phyloP scores from a whole-genome alignment of 495 filamentous ascomycete genomes.

The Aspergillus homomorphus region DNA sequence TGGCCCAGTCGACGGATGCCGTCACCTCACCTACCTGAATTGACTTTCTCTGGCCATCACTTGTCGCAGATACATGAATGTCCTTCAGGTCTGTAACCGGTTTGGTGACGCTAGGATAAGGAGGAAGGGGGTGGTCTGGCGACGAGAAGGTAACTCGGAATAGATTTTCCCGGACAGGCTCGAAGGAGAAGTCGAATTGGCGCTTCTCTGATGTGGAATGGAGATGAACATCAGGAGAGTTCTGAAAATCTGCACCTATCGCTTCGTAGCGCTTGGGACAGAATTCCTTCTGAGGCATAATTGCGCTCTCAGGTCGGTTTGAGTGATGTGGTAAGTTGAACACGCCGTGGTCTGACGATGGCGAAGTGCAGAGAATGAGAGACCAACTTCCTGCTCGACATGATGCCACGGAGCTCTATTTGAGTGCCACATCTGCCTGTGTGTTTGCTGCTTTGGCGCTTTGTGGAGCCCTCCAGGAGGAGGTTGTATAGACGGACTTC shows the following conservation, averaged over 20 bases:
- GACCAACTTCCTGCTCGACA: background rate
- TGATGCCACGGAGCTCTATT: constrained; percentile 24
- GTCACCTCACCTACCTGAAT: constrained; percentile 49
- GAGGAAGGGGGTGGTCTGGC: constrained; percentile 53
- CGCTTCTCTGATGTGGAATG: constrained; percentile 35
- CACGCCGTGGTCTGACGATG: background rate
- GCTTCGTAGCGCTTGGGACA: constrained; percentile 41
- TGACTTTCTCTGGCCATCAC: constrained; percentile 28
- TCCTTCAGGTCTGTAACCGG: constrained; percentile 36
- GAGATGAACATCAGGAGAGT: constrained; percentile 36
- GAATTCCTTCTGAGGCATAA: constrained; percentile 57
- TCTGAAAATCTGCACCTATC: constrained; percentile 19
- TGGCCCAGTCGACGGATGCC: constrained; percentile 53
- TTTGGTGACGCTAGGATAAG: constrained; percentile 54
- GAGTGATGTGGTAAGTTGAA: background rate
- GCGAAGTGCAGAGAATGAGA: background rate
- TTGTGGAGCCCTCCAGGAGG: background rate
- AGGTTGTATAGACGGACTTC: constrained; percentile 27
- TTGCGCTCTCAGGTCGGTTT: constrained; percentile 6
- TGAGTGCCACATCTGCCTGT: constrained; percentile 20
- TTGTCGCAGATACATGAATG: constrained; percentile 24
- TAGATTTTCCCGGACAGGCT: constrained; percentile 55
- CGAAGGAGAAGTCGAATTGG: constrained; percentile 54
- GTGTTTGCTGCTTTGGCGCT: background rate
- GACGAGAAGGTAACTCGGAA: constrained; percentile 66